Base-by-base conservation (phyloP, 164 flowering plant species). In the Magnolia kwangsiensis region DNA sequence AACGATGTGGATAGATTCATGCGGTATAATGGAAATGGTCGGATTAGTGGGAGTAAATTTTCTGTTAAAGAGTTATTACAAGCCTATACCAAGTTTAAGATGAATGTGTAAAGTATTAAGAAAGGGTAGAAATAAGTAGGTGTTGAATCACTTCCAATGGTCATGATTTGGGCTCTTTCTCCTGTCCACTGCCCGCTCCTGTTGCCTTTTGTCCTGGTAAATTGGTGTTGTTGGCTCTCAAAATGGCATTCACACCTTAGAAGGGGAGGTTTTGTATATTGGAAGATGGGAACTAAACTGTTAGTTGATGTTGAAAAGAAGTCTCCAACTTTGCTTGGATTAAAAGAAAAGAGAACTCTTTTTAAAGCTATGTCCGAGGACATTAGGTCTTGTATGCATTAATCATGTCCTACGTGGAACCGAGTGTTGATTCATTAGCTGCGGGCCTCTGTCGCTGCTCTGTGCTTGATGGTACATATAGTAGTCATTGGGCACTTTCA, bases 31-130 rank as follows among this genome's bases (percentile, higher is more conserved):
- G 14, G 63, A 59, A 59, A 59, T 59, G 71, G 50, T 77, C 20
- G 13, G 11, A 19, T 23, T n/a, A 63, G 3, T 59, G 63, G 63
- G n/a, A 59, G 63, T 59, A 3, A 59, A 13, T 59, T 59, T 59
- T 13, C n/a, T 59, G 14, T 59, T 8, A 18, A 64, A n/a, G 8
- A 64, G 20, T 64, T 20, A 64, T 9, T 21, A 64, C 67, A 51
- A 51, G 10, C 9, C 50, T 19, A 55, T 55, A 55, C 61, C 61
- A 21, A 24, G 68, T 45, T 27, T 8, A 10, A 20, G 63, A 72
- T 68, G 19, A 69, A 74, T 74, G 80, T 74, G 74, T 69, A 74
- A 71, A 63, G 70, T 50, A 74, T 74, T 69, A 31, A 19, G 72
- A 51, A 61, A 21, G 27, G 27, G 8, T 64, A 64, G 23, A 64